Evolutionary conservation across 345 rosid species (phyloP), one percentile per base, ranked within the genome.

Genomic region (Aquilaria yunnanensis): DNA sequence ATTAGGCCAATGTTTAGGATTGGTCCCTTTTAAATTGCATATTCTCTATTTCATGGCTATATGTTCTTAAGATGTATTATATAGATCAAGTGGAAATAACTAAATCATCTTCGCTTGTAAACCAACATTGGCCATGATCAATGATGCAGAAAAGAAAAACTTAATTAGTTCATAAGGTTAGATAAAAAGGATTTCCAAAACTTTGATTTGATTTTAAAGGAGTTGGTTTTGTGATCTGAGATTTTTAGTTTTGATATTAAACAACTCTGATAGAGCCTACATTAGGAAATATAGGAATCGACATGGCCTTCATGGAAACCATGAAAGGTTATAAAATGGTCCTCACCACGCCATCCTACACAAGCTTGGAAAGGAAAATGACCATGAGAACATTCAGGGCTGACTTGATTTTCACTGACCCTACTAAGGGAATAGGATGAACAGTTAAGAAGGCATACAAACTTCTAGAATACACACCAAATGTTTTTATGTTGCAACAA

Each of bases 341-440:
- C 60, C 82, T 94, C 48, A 90, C 99, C 6, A 94, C 90, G 99
- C 99, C 99, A n/a, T 94, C 99, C 37, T 94, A 90, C 78, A 94
- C 97, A 9, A 90, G 97, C 70, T 72, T 94, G 83, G 97, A 94
- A 79, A 86, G 99, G 68, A 88, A 97, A 70, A 95, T 94, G 64
- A 79, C 88, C 0, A 94, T 94, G 99, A 78, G 91, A 72, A 90
- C 97, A 3, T 94, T 94, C 59, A 96, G 99, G 57, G 99, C 99
- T 56, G 95, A 88, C 51, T 82, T 94, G 33, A 84, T 94, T 51
- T 78, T 94, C 66, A 94, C 99, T 12, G 99, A 90, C 69, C 99
- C 99, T 52, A 10, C 91, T 16, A 90, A 94, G 67, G 99, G 99
- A 54, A 94, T 94, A 96, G 99, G 85, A 54, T 97, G 99, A 57